phyloP scores from a whole-genome alignment of 257 asterid genomes.

The Buddleja alternifolia region DNA sequence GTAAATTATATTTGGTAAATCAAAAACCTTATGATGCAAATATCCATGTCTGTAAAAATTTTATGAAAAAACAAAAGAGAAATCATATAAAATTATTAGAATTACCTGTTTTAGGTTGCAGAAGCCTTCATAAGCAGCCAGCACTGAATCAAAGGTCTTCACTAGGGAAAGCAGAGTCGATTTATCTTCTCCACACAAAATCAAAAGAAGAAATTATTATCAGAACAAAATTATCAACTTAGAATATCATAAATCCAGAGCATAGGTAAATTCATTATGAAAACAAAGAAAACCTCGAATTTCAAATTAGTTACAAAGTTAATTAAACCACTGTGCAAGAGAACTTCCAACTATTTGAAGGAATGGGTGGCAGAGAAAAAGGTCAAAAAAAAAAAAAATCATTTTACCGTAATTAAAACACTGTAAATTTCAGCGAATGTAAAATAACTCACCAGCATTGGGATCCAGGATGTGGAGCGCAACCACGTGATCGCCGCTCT shows the following conservation, averaged over 20 bases:
- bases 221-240: slow-evolving; percentile 13
- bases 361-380: background rate
- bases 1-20: background rate
- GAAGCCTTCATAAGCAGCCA: slow-evolving; percentile 88
- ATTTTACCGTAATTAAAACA: slow-evolving; percentile 6
- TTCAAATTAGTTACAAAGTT: slow-evolving; percentile 22
- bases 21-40: background rate
- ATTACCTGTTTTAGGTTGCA: slow-evolving; percentile 82
- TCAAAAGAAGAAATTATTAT: slow-evolving; percentile 1
- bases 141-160: slow-evolving; percentile 72
- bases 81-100: background rate
- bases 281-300: slow-evolving; percentile 9
- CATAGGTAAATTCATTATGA: background rate
- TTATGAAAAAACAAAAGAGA: background rate
- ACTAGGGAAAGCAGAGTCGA: slow-evolving; percentile 62
- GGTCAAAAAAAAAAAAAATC: too few species aligned
- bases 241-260: slow-evolving; percentile 12
- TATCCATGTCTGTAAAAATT: slow-evolving; percentile 3
- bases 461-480: slow-evolving; percentile 81
- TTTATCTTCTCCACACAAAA: slow-evolving; percentile 45
- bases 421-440: too few species aligned
- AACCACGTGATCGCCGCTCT: slow-evolving; percentile 78
- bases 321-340: slow-evolving; percentile 10
- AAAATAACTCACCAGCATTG: slow-evolving; percentile 65
- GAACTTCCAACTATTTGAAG: slow-evolving; percentile 12